Evolutionary conservation across 108 stramenopile genomes (phyloP).

Genomic region (Pseudonitzschia multiseries): DNA sequence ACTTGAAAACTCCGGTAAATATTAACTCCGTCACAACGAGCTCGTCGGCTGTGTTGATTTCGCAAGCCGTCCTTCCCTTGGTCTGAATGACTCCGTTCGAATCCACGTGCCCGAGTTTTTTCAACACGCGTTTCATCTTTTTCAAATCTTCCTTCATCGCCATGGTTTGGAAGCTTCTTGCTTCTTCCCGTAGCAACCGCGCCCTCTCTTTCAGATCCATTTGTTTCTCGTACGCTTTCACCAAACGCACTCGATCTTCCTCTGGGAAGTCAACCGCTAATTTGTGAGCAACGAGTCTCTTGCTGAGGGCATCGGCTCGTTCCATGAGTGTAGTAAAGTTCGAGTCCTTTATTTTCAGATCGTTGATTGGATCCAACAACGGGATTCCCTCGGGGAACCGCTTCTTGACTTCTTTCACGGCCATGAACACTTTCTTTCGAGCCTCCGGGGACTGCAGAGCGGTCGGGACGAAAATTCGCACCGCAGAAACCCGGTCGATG

Average conservation of each 20-base stretch:
- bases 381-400: constrained; percentile 87
- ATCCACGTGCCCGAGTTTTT: constrained; percentile 93
- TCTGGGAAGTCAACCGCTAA: constrained; percentile 46
- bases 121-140: constrained; percentile 94
- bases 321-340: constrained; percentile 83
- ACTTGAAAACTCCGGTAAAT: constrained; percentile 96
- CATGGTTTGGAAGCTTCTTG: constrained; percentile 76
- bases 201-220: constrained; percentile 70
- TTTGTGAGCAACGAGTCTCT: constrained; percentile 59
- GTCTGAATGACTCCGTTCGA: constrained; percentile 92
- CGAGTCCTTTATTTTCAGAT: constrained; percentile 78
- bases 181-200: constrained; percentile 70
- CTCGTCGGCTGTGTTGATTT: constrained; percentile 97
- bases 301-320: constrained; percentile 64
- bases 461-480: constrained; percentile 76
- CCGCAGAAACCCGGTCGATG: constrained; percentile 82
- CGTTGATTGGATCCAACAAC: constrained; percentile 88
- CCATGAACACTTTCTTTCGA: constrained; percentile 58
- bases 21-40: constrained; percentile 96
- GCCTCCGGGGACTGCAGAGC: constrained; percentile 63
- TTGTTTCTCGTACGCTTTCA: constrained; percentile 68
- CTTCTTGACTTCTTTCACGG: constrained; percentile 77
- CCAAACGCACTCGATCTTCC: constrained; percentile 52
- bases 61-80: constrained; percentile 98
- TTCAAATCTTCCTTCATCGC: constrained; percentile 95